phyloP scores from a whole-genome alignment of 148 eudicot genomes.

The Linanthus parryae region DNA sequence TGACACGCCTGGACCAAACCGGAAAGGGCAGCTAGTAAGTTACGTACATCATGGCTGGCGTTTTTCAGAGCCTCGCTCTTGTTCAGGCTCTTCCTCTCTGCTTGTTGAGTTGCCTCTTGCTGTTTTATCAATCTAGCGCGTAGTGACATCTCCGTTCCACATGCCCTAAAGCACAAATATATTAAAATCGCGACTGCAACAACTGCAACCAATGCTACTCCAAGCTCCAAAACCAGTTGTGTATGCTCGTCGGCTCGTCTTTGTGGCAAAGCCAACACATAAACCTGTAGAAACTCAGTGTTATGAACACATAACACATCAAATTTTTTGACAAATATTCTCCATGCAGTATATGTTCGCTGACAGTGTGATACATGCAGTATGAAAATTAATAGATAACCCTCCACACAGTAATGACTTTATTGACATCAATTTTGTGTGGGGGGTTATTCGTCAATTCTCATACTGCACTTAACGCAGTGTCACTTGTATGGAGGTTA shows the following conservation, averaged over 20 bases:
- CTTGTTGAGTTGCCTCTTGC: conserved; percentile 61
- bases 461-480: too few species aligned
- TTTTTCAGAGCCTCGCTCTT: conserved; percentile 59
- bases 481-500: too few species aligned
- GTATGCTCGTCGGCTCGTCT: conserved; percentile 11
- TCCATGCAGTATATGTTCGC: background rate
- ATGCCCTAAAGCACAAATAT: conserved; percentile 20
- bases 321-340: background rate
- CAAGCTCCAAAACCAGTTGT: conserved; percentile 17
- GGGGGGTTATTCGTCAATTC: too few species aligned
- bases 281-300: conserved; percentile 26
- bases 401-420: too few species aligned
- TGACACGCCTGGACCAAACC: conserved; percentile 39
- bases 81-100: conserved; percentile 54
- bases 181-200: conserved; percentile 15
- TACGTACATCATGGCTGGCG: conserved; percentile 77
- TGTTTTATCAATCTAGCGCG: conserved; percentile 47
- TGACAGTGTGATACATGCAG: background rate
- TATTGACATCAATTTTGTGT: too few species aligned
- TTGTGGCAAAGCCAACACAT: conserved; percentile 34
- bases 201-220: conserved; percentile 23
- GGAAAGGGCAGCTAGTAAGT: conserved; percentile 50
- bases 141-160: conserved; percentile 37
- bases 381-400: background rate
- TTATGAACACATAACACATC: background rate